These are phyloP conservation scores for Chrysosporium keratinophilum DNA, from an alignment of 2,329 filamentous ascomycete species.

Conservation along the genomic window DNA sequence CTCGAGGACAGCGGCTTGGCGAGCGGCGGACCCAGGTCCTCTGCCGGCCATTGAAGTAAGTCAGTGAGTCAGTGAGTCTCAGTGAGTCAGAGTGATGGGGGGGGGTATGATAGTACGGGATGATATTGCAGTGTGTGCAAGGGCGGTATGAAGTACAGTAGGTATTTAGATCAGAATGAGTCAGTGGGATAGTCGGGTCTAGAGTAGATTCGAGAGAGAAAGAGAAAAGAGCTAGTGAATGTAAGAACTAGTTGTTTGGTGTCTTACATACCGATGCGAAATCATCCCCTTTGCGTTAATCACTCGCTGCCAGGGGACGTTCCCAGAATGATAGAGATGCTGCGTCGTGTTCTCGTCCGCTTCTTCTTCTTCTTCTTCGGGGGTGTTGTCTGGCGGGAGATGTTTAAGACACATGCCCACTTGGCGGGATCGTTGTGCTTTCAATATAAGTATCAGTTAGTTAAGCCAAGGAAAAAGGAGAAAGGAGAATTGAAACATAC, in stretches of 20 bases:
- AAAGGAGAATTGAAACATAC: conserved; percentile 33
- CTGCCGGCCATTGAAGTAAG: conserved; percentile 13
- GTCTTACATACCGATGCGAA: conserved; percentile 59
- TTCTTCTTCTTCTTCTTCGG: conserved; percentile 19
- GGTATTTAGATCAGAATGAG: too few species aligned
- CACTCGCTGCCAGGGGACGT: conserved; percentile 90
- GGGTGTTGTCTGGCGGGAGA: conserved; percentile 43
- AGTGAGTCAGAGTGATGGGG: too few species aligned
- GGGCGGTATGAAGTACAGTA: too few species aligned
- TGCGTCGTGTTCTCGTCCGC: conserved; percentile 27
- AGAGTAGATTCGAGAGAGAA: not conserved
- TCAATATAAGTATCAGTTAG: not conserved
- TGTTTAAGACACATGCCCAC: conserved; percentile 87
- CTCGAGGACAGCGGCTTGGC: conserved; percentile 34
- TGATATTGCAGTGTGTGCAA: too few species aligned
- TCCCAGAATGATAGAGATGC: conserved; percentile 56
- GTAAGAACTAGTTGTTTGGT: not conserved
- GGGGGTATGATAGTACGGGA: too few species aligned
- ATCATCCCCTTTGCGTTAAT: conserved; percentile 80
- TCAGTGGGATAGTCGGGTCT: too few species aligned
- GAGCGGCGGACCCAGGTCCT: conserved; percentile 34
- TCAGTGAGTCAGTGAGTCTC: conserved; percentile 1
- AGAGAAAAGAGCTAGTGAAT: not conserved
- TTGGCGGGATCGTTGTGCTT: conserved; percentile 67
- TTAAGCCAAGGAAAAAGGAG: not conserved